Conservation (phyloP, 768 basidiomycete species). For the Sarcomyxa edulis region DNA sequence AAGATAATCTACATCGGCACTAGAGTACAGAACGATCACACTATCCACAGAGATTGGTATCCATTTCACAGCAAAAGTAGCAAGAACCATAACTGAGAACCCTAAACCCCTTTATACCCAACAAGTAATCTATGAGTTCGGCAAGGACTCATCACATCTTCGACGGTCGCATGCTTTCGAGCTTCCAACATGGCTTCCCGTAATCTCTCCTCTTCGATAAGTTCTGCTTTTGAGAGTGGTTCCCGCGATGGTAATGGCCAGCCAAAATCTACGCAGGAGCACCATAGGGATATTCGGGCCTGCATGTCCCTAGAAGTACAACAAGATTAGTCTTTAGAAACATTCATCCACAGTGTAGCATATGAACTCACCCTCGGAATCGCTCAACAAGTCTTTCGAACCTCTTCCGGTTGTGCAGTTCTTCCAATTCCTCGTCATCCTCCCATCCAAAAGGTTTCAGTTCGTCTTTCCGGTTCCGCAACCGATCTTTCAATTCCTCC, state of each 20-base stretch:
- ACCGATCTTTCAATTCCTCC: slow-evolving; percentile 63
- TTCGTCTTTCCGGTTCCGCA: slow-evolving; percentile 50
- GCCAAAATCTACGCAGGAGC: slow-evolving; percentile 51
- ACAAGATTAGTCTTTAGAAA: neutral
- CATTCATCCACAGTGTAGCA: neutral
- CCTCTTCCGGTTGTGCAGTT: slow-evolving; percentile 48
- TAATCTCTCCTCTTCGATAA: slow-evolving; percentile 61
- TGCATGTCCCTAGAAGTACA: slow-evolving; percentile 54
- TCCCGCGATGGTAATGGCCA: slow-evolving; percentile 58
- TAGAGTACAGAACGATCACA: slow-evolving; percentile 3
- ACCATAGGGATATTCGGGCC: slow-evolving; percentile 58
- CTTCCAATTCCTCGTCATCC: slow-evolving; percentile 56
- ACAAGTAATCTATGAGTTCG: slow-evolving; percentile 57
- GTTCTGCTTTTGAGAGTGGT: slow-evolving; percentile 62
- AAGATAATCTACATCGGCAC: slow-evolving; percentile 14
- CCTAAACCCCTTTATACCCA: slow-evolving; percentile 43
- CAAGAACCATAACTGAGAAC: neutral
- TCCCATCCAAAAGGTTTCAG: slow-evolving; percentile 65
- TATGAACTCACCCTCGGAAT: slow-evolving; percentile 42
- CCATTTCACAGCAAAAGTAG: slow-evolving; percentile 2
- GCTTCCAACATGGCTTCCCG: slow-evolving; percentile 59
- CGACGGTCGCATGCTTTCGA: slow-evolving; percentile 41
- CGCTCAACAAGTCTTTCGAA: slow-evolving; percentile 58
- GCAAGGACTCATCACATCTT: slow-evolving; percentile 50
- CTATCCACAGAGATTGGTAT: neutral